Evolutionary conservation across 148 eudicot genomes (phyloP), one percentile per base, ranked within the genome.

Genomic region (Chenopodium quinoa): DNA sequence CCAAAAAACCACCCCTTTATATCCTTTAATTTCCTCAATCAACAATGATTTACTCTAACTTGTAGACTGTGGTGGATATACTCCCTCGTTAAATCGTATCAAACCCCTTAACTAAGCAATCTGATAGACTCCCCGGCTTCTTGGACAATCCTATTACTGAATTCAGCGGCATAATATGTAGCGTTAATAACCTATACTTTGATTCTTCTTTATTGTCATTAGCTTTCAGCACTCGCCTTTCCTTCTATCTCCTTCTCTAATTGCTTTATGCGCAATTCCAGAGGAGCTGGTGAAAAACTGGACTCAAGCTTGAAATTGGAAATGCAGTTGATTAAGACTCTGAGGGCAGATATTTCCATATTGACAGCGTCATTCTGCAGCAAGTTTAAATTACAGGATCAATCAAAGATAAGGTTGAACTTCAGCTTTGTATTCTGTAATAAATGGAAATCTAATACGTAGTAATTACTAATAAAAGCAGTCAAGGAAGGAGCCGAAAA

Each of bases 281-380:
- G 70, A 58, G 81, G 34, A 44, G 74, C 66, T 6, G 81, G 25
- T 47, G 73, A 70, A 50, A 83, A 62, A 0, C 31, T 12, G 17
- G 34, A 48, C 54, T 48, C 67, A 73, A 83, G 82, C 46, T 73
- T 78, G 78, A 83, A 75, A 31, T 73, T 69, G 31, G 31, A 65
- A 16, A 83, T 66, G 78, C 37, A 48, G 27, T 58, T 50, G 54
- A 64, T 68, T 23, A 60, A 47, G 23, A 13, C 22, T 72, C 1
- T 23, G n/a, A 83, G 85, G 64, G 32, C 20, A 17, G 19, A n/a
- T 32, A 50, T 4, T 65, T 83, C 78, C 64, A 25, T 4, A 40
- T 20, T 23, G 70, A 27, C 20, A 8, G 75, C 78, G 67, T 81
- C 65, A 65, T 12, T 23, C 83, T 83, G 72, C 60, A 63, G 48